Conservation (phyloP, 192 early-diverging fungal species). For the Lobosporangium transversale region DNA sequence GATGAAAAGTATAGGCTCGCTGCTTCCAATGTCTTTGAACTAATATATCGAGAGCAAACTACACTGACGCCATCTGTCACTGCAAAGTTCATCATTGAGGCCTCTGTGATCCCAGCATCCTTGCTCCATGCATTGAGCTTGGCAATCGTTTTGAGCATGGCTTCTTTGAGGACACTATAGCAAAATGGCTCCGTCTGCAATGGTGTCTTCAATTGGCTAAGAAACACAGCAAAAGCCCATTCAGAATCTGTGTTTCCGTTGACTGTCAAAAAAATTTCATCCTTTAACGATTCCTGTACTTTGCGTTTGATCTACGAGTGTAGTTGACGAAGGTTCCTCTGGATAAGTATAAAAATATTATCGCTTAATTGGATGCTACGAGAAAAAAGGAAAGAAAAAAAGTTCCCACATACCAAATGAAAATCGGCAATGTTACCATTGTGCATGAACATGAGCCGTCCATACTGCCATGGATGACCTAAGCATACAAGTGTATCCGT, state of each 20-base stretch:
- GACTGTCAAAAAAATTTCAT: slow-evolving; percentile 74
- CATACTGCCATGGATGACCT: slow-evolving; percentile 73
- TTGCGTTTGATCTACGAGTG: slow-evolving; percentile 69
- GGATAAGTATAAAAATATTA: not conserved
- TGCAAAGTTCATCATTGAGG: slow-evolving; percentile 82
- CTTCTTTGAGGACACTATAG: slow-evolving; percentile 68
- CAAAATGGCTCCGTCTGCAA: slow-evolving; percentile 62
- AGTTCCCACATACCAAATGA: slow-evolving; percentile 52
- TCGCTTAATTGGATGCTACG: not conserved
- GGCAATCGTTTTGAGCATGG: slow-evolving; percentile 81
- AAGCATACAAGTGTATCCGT: not conserved
- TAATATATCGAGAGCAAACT: slow-evolving; percentile 82
- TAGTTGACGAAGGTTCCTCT: not conserved
- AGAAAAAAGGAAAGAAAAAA: not conserved
- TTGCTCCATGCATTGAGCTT: slow-evolving; percentile 77
- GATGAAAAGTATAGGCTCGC: slow-evolving; percentile 84
- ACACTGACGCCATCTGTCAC: slow-evolving; percentile 83
- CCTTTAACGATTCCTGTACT: slow-evolving; percentile 68
- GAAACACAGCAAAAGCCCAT: slow-evolving; percentile 83
- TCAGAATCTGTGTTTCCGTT: slow-evolving; percentile 87
- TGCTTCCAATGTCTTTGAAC: slow-evolving; percentile 70
- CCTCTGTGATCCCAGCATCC: slow-evolving; percentile 69
- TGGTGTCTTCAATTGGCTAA: slow-evolving; percentile 71
- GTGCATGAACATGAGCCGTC: slow-evolving; percentile 87
- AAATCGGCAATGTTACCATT: slow-evolving; percentile 78